Evolutionary conservation across 495 filamentous ascomycete genomes (phyloP).

Genomic region (Aspergillus saccharolyticus): DNA sequence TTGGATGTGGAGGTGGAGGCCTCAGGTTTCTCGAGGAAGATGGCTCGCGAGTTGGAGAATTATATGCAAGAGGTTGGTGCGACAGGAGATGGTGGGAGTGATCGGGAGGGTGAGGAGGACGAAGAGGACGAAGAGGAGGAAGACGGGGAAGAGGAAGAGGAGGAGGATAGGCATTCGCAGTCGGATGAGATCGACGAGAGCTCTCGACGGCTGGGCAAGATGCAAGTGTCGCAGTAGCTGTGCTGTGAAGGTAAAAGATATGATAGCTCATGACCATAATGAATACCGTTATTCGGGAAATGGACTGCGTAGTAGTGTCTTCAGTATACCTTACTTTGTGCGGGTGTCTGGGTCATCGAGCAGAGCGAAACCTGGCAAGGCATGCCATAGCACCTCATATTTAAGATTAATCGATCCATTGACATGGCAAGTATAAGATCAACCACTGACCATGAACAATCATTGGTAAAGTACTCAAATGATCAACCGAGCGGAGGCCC

Average conservation of each 20-base stretch:
- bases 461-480: no score
- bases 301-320: not conserved
- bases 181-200: conserved; percentile 30
- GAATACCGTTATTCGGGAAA: conserved; percentile 21
- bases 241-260: not conserved
- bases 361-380: no score
- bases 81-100: conserved; percentile 45
- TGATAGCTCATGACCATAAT: conserved; percentile 31
- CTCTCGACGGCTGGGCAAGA: conserved; percentile 27
- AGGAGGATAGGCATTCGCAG: conserved; percentile 3
- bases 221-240: conserved; percentile 27
- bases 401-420: no score
- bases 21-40: conserved; percentile 92
- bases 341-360: no score
- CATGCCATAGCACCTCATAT: no score
- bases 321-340: no score
- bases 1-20: conserved; percentile 88
- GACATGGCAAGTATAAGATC: no score
- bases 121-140: conserved; percentile 39
- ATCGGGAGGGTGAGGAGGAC: conserved; percentile 23
- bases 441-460: no score
- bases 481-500: no score
- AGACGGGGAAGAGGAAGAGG: conserved; percentile 16
- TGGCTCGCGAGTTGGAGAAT: conserved; percentile 83
- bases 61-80: conserved; percentile 75